Percentiles rank a stretch among this genome's conserved stretches.
Evolutionary conservation across 108 stramenopile species (phyloP).

Genomic region (Nitzschia palea): DNA sequence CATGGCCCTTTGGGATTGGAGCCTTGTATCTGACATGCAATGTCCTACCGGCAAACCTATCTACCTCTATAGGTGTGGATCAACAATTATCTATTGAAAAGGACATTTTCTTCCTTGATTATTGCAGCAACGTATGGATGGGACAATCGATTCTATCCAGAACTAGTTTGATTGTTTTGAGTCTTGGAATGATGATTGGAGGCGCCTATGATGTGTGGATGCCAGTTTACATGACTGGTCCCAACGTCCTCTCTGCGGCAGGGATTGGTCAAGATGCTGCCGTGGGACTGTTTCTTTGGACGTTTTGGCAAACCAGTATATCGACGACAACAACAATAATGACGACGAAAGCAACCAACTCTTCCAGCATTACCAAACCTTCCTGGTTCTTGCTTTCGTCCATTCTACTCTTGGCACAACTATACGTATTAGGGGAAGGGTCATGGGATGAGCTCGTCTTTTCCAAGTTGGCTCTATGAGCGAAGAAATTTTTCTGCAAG

Average conservation of each 20-base stretch:
- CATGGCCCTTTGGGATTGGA: conserved; percentile 48
- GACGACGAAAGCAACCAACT: neutral
- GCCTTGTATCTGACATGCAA: conserved; percentile 29
- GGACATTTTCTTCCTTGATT: conserved; percentile 47
- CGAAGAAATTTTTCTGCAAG: no score
- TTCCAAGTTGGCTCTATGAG: neutral
- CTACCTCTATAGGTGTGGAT: neutral
- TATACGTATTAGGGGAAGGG: conserved; percentile 22
- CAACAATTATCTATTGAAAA: neutral
- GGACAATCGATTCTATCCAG: conserved; percentile 33
- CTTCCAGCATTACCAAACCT: neutral
- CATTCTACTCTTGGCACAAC: conserved; percentile 20
- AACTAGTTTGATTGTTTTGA: conserved; percentile 26
- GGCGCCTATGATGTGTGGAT: conserved; percentile 42
- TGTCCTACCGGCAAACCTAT: neutral
- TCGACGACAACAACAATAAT: neutral
- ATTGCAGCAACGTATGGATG: conserved; percentile 47
- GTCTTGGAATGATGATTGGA: conserved; percentile 55
- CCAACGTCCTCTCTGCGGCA: conserved; percentile 31
- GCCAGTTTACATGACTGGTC: conserved; percentile 35
- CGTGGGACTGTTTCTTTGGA: conserved; percentile 7
- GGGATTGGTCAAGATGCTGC: conserved; percentile 38
- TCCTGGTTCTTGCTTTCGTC: neutral
- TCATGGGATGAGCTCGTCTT: conserved; percentile 14
- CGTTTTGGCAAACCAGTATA: neutral